Base-by-base conservation (phyloP, 2,329 filamentous ascomycete species). In the Colletotrichum orbiculare region DNA sequence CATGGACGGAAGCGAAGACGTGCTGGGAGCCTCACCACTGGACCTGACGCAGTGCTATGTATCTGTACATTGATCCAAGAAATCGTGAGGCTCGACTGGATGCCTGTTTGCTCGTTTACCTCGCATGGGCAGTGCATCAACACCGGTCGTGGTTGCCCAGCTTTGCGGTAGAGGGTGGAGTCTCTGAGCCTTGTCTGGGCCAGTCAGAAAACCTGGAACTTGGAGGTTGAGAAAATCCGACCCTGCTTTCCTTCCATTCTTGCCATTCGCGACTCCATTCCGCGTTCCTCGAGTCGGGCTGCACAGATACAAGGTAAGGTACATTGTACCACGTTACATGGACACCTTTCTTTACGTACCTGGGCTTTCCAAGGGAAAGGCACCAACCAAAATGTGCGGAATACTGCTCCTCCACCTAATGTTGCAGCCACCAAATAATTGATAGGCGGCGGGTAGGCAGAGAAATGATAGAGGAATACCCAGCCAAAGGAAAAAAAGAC, bases 191-290 rank as follows among this genome's bases (percentile, higher is more conserved):
- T 15, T 6, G n/a, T 17, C 38, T 33, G 5, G 39, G 8, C 62
- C 62, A 65, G 39, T 65, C 45, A 62, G 25, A 8, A 55, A 34
- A n/a, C 39, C 12, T 50, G 62, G 62, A 65, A 55, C 39, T 56
- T 55, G 25, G 25, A 25, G 25, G 25, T 25, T 25, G 25, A 50
- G 46, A 65, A 61, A 61, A 55, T 62, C 57, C 62, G 62, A 43
- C n/a, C 61, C 37, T 64, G 56, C 54, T 54, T 53, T 25, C 56
- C 50, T 53, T 25, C 25, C 39, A n/a, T 48, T 38, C 43, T 56
- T 25, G 25, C 25, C 25, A 25, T 25, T 25, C 25, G 25, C 25
- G 25, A 25, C 25, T 25, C 25, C 25, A 25, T 25, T 5, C 25
- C 25, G 25, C 25, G 2, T 25, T 25, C 25, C 25, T 25, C 25